Evolutionary conservation across 1,284 basidiomycete species (phyloP), one percentile per base, ranked within the genome.

Genomic region (Rhodotorula sp.): DNA sequence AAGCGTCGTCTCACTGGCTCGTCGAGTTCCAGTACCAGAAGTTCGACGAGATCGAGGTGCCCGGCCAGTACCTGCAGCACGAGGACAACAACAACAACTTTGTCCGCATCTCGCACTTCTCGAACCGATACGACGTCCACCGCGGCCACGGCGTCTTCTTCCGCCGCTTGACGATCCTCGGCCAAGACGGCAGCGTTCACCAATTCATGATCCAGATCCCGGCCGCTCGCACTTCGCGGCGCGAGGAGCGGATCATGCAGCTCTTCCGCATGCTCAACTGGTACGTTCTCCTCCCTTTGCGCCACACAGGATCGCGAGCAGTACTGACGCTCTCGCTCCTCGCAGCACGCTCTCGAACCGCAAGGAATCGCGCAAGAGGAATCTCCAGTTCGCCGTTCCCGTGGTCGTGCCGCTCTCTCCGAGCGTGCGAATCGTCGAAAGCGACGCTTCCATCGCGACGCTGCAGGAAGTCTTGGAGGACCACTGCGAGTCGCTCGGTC

Each of bases 11-110:
- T 75, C 94, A 96, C 82, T 98, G 94, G 82, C 84, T 99, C 74
- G 91, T 93, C 18, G 95, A 99, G 81, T 99, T 99, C 85, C 95
- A 99, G 78, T 95, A 97, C 81, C 89, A 89, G 79, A 97, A 95
- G 81, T 95, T 97, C 68, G 96, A 99, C 77, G 96, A 99, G 76
- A 93, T 99, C 62, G 96, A 99, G 80, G 88, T 99, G 66, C 96
- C 96, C 29, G 96, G 96, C 15, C 96, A 99, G 82, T 99, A 99
- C 79, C 90, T 95, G 0, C 91, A 95, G 91, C 91, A 96, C 79
- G 94, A 95, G 80, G 96, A 99, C 81, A 93, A 87, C 79, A 93
- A 94, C 78, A 89, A 91, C 77, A 90, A 91, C 78, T 97, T 99
- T 78, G 86, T 94, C 73, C 89, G 91, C 75, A 95, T 99, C 63